Percentiles rank a stretch among this genome's conserved stretches.
These are phyloP conservation scores for Cryptococcus amylolentus DNA, from an alignment of 1,284 basidiomycete species.

Conservation along the genomic window DNA sequence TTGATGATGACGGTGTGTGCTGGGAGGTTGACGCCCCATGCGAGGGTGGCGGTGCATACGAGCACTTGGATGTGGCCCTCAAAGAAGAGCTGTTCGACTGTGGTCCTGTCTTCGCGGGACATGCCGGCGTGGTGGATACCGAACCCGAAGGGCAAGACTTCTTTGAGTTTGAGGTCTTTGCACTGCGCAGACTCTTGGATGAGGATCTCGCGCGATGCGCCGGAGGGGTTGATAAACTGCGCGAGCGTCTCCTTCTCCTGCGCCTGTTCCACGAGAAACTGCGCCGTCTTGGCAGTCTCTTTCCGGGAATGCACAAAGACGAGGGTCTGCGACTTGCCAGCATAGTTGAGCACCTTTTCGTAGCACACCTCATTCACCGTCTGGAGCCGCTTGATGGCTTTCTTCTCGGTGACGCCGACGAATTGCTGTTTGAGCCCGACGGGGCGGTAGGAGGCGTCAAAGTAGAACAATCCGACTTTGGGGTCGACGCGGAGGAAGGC, in stretches of 20 bases:
- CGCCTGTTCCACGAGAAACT: slow-evolving; percentile 89
- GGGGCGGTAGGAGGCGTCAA: slow-evolving; percentile 89
- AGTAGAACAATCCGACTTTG: slow-evolving; percentile 92
- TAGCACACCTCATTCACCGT: slow-evolving; percentile 99
- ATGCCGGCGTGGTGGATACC: slow-evolving; percentile 99
- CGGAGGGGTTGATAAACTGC: slow-evolving; percentile 88
- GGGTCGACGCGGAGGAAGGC: slow-evolving; percentile 94
- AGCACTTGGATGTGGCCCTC: slow-evolving; percentile 92
- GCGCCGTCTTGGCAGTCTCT: slow-evolving; percentile 96
- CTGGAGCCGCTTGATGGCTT: slow-evolving; percentile 97
- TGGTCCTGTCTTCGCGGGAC: slow-evolving; percentile 85
- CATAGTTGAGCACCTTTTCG: slow-evolving; percentile 94
- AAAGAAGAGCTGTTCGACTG: slow-evolving; percentile 92
- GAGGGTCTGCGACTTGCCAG: slow-evolving; percentile 70
- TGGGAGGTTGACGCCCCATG: slow-evolving; percentile 98
- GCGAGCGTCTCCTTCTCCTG: slow-evolving; percentile 95
- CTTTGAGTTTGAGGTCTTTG: slow-evolving; percentile 78
- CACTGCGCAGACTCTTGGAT: slow-evolving; percentile 79
- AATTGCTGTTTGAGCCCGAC: slow-evolving; percentile 96
- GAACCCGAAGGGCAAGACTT: slow-evolving; percentile 93
- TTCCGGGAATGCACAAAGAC: slow-evolving; percentile 99
- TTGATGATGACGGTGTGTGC: slow-evolving; percentile 99
- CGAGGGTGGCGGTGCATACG: slow-evolving; percentile 94
- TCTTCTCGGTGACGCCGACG: slow-evolving; percentile 97
- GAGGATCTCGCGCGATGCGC: slow-evolving; percentile 81